phyloP scores from a whole-genome alignment of 2,329 filamentous ascomycete species.

The Karstenula rhodostoma region DNA sequence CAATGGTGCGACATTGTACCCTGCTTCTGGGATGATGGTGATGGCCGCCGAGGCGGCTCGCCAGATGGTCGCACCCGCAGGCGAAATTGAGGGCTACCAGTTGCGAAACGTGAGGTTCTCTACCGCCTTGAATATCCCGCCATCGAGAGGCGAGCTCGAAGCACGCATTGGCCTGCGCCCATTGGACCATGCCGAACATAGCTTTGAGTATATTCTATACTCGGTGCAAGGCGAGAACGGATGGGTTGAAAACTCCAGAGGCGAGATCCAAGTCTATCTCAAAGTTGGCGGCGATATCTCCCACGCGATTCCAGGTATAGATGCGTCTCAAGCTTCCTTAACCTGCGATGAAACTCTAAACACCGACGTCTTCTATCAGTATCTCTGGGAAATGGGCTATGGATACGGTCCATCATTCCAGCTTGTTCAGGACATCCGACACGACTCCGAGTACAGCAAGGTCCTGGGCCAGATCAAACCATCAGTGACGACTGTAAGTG shows the following conservation, averaged over 20 bases:
- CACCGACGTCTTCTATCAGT: neutral
- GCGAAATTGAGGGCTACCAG: neutral
- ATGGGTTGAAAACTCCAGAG: constrained; percentile 4
- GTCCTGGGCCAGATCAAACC: neutral
- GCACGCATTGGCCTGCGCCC: neutral
- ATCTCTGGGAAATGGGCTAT: constrained; percentile 3
- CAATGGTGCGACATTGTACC: constrained; percentile 28
- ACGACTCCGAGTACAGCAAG: neutral
- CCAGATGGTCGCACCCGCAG: neutral
- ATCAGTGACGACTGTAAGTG: neutral
- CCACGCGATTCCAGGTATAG: neutral
- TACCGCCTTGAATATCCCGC: neutral
- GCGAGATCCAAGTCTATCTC: constrained; percentile 5
- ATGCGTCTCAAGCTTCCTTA: neutral
- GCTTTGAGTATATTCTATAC: neutral
- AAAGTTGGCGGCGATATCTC: neutral
- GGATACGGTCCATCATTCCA: neutral
- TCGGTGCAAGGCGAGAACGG: neutral
- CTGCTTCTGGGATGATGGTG: constrained; percentile 27
- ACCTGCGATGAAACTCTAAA: neutral
- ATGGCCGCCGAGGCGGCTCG: neutral
- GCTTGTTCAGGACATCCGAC: neutral
- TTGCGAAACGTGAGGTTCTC: neutral
- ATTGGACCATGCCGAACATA: neutral
- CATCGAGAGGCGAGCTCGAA: neutral